phyloP scores from a whole-genome alignment of 805 yeast genomes.

The Teunomyces kruisii region DNA sequence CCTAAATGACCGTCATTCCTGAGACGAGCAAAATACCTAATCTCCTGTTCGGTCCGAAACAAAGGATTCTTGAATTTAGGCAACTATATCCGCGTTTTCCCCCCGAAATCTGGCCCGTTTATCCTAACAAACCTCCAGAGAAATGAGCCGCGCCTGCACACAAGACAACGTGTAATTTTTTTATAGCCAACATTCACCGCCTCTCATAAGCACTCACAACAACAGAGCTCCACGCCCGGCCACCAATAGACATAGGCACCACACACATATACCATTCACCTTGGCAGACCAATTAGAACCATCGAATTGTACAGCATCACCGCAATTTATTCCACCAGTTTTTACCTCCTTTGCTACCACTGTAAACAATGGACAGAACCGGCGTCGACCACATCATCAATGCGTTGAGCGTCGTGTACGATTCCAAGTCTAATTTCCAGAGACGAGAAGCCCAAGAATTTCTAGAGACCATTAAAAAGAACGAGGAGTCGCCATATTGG shows the following conservation, averaged over 20 bases:
- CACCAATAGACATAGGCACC: background rate
- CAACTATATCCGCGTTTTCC: too few relatives aligned
- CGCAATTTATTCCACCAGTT: background rate
- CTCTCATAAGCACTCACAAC: background rate
- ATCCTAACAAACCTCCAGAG: background rate
- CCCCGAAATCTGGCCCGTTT: too few relatives aligned
- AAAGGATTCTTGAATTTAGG: too few relatives aligned
- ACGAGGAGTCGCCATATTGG: conserved; percentile 87
- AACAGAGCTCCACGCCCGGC: background rate
- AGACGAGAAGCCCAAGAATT: conserved; percentile 59
- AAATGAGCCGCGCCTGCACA: background rate
- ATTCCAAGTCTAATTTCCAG: conserved; percentile 60
- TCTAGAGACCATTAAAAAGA: conserved; percentile 70
- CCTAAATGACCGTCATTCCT: background rate
- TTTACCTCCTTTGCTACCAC: background rate
- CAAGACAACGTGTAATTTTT: background rate
- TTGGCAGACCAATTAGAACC: background rate
- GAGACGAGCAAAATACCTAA: too few relatives aligned
- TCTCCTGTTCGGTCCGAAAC: too few relatives aligned
- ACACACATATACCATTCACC: background rate
- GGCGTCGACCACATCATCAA: conserved; percentile 73
- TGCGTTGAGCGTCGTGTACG: conserved; percentile 76
- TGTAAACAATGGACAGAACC: conserved; percentile 54
- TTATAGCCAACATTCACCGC: conserved; percentile 4
- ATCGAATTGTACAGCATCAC: background rate